Evolutionary conservation across 2,329 filamentous ascomycete species (phyloP).

Genomic region (Colletotrichum caudatum): DNA sequence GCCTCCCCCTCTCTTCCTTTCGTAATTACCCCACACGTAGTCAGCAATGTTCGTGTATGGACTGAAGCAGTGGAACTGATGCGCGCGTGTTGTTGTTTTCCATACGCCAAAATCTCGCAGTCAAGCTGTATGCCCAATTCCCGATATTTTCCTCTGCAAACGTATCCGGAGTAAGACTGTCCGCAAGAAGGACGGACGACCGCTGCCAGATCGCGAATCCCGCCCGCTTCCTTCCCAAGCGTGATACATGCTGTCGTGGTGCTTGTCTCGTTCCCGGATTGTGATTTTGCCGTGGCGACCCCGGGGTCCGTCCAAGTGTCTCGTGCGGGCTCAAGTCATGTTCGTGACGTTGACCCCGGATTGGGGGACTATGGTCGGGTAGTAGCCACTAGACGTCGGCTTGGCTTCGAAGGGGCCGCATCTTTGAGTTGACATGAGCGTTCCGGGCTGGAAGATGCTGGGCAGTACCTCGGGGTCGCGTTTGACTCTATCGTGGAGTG

Average conservation of each 20-base stretch:
- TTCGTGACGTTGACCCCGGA: slow-evolving; percentile 60
- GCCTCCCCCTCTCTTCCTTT: neutral
- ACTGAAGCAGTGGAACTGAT: slow-evolving; percentile 10
- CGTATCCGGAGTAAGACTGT: neutral
- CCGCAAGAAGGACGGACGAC: slow-evolving; percentile 7
- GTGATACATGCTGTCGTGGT: neutral
- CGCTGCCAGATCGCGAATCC: slow-evolving; percentile 6
- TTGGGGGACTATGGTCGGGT: slow-evolving; percentile 63
- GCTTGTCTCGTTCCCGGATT: neutral
- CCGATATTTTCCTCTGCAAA: slow-evolving; percentile 17
- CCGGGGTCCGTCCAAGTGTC: neutral
- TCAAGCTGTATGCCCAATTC: slow-evolving; percentile 22
- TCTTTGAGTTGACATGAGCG: slow-evolving; percentile 53
- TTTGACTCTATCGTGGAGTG: slow-evolving; percentile 55
- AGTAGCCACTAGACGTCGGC: slow-evolving; percentile 63
- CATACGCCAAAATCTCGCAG: slow-evolving; percentile 20
- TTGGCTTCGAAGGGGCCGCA: slow-evolving; percentile 68
- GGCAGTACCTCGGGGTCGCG: slow-evolving; percentile 63
- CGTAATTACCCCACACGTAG: slow-evolving; percentile 7
- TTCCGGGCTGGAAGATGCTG: slow-evolving; percentile 59
- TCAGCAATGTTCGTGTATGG: slow-evolving; percentile 22
- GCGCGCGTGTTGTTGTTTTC: slow-evolving; percentile 7
- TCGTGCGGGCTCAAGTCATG: slow-evolving; percentile 40
- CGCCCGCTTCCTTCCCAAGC: neutral
- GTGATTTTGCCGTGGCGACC: neutral